Conservation (phyloP, 495 filamentous ascomycete genomes). For the Trichoderma orchidacearum region DNA sequence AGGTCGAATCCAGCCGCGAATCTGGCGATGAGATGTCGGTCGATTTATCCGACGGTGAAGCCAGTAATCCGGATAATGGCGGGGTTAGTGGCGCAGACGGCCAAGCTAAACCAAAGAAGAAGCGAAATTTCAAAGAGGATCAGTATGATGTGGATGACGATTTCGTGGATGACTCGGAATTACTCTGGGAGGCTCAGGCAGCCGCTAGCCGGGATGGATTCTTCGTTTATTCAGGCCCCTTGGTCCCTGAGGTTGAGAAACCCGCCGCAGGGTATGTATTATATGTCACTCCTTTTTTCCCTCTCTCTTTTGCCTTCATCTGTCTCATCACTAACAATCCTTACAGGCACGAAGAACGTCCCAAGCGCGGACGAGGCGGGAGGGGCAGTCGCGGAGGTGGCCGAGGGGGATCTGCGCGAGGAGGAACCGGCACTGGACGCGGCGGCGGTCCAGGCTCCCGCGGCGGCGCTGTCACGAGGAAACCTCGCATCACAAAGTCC, state of each 20-base stretch:
- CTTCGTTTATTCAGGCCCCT: slow-evolving; percentile 75
- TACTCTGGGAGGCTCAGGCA: slow-evolving; percentile 92
- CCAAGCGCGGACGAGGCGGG: slow-evolving; percentile 59
- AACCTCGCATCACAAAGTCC: slow-evolving; percentile 69
- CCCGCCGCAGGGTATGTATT: slow-evolving; percentile 51
- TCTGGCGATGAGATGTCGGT: slow-evolving; percentile 64
- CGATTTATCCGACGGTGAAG: slow-evolving; percentile 50
- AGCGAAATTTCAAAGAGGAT: slow-evolving; percentile 80
- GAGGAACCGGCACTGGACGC: slow-evolving; percentile 24
- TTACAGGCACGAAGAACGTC: slow-evolving; percentile 58
- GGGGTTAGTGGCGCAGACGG: slow-evolving; percentile 45
- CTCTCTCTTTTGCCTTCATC: neutral
- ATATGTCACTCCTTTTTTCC: slow-evolving; percentile 3
- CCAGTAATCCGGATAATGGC: slow-evolving; percentile 60
- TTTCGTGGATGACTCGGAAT: slow-evolving; percentile 92
- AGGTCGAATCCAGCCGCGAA: slow-evolving; percentile 56
- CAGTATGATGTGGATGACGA: slow-evolving; percentile 94
- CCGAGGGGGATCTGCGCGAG: slow-evolving; percentile 21
- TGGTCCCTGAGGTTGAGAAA: slow-evolving; percentile 80
- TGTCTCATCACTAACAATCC: slow-evolving; percentile 17
- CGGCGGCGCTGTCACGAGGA: slow-evolving; percentile 62
- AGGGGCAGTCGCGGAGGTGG: slow-evolving; percentile 46
- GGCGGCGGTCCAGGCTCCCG: slow-evolving; percentile 64
- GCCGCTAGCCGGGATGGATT: slow-evolving; percentile 87
- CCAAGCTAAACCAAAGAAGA: slow-evolving; percentile 50